Conservation (phyloP, 2,329 filamentous ascomycete species). For the Davidsoniella virescens region DNA sequence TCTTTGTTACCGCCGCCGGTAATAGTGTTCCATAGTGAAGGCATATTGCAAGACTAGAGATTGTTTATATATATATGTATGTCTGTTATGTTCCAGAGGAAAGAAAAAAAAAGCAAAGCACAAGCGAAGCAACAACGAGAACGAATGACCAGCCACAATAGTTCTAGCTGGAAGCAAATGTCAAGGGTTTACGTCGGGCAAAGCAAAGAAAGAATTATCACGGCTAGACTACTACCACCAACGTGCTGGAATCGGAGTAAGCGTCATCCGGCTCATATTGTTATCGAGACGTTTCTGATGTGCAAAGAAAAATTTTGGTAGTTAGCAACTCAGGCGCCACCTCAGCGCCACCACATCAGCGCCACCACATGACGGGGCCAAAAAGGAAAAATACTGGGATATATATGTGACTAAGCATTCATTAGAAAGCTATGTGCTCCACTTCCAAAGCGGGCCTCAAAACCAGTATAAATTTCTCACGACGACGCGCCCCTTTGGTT, state of each 20-base stretch:
- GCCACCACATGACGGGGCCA: not conserved
- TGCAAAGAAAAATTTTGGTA: conserved; percentile 10
- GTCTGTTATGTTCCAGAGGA: not conserved
- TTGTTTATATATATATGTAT: conserved; percentile 3
- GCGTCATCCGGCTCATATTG: not conserved
- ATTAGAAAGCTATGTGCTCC: not conserved
- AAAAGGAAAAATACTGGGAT: no score
- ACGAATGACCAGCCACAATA: not conserved
- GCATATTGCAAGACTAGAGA: conserved; percentile 24
- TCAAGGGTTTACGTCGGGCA: no score
- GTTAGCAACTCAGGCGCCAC: not conserved
- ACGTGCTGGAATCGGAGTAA: no score
- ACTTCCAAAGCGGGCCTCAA: conserved; percentile 6
- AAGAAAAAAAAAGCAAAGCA: not conserved
- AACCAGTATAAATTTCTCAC: conserved; percentile 12
- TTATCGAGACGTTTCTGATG: not conserved
- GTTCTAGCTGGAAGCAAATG: no score
- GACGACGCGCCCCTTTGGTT: conserved; percentile 10
- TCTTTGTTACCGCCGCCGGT: conserved; percentile 42
- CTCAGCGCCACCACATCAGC: not conserved
- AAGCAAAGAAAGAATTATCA: no score
- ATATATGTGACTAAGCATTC: conserved; percentile 1
- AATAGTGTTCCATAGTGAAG: conserved; percentile 44
- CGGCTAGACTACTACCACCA: no score
- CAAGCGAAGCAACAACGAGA: not conserved